A percentile compares a stretch with the other conserved stretches of the same genome.
These are phyloP conservation scores for Aspergillus sclerotioniger DNA, from an alignment of 495 filamentous ascomycete genomes.

Conservation along the genomic window DNA sequence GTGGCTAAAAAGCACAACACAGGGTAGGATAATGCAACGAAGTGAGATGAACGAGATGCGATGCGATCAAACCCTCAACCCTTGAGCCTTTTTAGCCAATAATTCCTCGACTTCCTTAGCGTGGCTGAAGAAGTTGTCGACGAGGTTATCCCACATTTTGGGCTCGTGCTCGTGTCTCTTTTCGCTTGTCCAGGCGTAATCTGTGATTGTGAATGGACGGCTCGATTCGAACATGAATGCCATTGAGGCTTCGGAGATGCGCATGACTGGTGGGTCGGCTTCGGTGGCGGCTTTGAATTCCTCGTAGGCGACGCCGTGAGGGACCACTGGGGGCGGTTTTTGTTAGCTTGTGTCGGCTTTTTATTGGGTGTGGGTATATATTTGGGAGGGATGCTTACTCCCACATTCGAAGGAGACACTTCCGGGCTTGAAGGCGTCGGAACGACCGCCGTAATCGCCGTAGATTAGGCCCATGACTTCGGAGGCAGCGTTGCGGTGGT, in stretches of 20 bases:
- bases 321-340: constrained; percentile 36
- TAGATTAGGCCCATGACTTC: constrained; percentile 55
- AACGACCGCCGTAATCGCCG: constrained; percentile 52
- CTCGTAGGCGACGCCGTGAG: constrained; percentile 60
- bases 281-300: constrained; percentile 62
- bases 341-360: neutral
- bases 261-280: constrained; percentile 39
- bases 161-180: constrained; percentile 57
- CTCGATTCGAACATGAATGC: constrained; percentile 63
- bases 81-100: constrained; percentile 22
- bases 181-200: constrained; percentile 51
- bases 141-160: constrained; percentile 55
- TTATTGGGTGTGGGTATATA: neutral
- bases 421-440: constrained; percentile 57
- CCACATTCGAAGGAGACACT: constrained; percentile 58
- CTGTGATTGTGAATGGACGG: constrained; percentile 50
- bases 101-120: constrained; percentile 46
- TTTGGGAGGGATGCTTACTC: constrained; percentile 24
- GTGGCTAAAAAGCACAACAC: neutral
- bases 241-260: constrained; percentile 48
- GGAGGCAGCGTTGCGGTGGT: constrained; percentile 49
- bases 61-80: constrained; percentile 6
- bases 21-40: neutral
- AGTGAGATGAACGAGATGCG: neutral
- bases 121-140: constrained; percentile 48